Base-by-base conservation (phyloP, 345 rosid species). In the Populus davidiana region DNA sequence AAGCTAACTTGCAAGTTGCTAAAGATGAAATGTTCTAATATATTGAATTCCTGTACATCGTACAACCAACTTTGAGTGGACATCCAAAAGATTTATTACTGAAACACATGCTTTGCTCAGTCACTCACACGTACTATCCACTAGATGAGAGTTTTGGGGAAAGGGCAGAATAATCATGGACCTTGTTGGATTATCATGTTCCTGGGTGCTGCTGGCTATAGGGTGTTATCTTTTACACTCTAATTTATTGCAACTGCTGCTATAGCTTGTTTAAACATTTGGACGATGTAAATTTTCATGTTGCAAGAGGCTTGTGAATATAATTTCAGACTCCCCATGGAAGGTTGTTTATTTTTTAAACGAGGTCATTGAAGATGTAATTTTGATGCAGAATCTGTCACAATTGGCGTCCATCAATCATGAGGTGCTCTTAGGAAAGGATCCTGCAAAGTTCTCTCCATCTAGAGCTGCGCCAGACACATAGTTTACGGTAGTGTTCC, bases 321-420 rank as follows among this genome's bases (percentile, higher is more conserved):
- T 47, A 47, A 47, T 47, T 47, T 47, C 18, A 47, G 52, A 14
- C 52, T 47, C 52, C 52, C 52, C 52, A 47, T 47, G 52, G 52
- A 47, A 14, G 16, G 52, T 14, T 13, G 52, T 47, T 47, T 47
- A 3, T 13, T 47, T 47, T 47, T 47, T 47, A 14, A 47, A 47
- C 1, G 52, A 47, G 25, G 16, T 49, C 3, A 47, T 59, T 11
- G 27, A 77, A 13, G 21, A 23, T 8, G 35, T 16, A 3, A 56
- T 33, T 21, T 2, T 10, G 54, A 56, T 86, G 86, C 94, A 92
- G 97, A 92, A 92, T 79, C 78, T 90, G 79, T 92, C 94, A 21
- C 97, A 92, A 77, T 80, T 92, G 86, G 97, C 97, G 39, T 84
- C 92, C 18, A 92, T 92, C 67, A 92, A 92, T 77, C 93, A 89